Conservation (phyloP, 192 early-diverging fungal species). For the Coemansia sp. region DNA sequence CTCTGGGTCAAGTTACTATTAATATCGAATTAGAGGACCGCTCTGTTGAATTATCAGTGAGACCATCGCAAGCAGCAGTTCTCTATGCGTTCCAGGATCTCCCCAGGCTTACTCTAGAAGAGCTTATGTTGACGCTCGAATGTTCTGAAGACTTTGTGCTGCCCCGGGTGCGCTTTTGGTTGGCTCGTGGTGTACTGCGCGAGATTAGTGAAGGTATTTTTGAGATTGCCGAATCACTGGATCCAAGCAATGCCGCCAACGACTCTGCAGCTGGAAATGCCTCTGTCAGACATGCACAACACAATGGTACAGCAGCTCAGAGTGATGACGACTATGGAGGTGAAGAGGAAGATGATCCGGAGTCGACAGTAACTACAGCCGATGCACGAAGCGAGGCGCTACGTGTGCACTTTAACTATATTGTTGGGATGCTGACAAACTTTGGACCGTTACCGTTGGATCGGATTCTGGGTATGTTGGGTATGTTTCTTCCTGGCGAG, state of each 20-base stretch:
- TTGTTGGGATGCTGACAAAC: slow-evolving; percentile 60
- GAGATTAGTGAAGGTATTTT: slow-evolving; percentile 16
- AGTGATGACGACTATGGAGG: slow-evolving; percentile 3
- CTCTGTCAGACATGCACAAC: background rate
- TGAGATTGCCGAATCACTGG: slow-evolving; percentile 20
- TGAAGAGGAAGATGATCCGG: slow-evolving; percentile 4
- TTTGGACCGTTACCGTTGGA: slow-evolving; percentile 58
- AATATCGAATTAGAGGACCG: slow-evolving; percentile 58
- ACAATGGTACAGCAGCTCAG: background rate
- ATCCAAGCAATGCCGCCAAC: background rate
- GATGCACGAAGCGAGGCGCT: slow-evolving; percentile 38
- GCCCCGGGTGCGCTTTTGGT: slow-evolving; percentile 37
- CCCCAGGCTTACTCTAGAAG: slow-evolving; percentile 1
- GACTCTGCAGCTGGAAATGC: background rate
- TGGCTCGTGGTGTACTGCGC: slow-evolving; percentile 38
- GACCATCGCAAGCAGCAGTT: slow-evolving; percentile 59
- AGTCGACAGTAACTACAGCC: background rate
- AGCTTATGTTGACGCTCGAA: slow-evolving; percentile 22
- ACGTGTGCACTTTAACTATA: slow-evolving; percentile 55
- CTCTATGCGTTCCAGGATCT: slow-evolving; percentile 33
- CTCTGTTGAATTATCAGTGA: slow-evolving; percentile 47
- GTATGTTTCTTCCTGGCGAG: slow-evolving; percentile 55
- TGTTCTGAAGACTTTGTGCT: slow-evolving; percentile 21
- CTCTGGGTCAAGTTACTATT: slow-evolving; percentile 57
- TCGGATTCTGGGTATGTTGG: slow-evolving; percentile 56